Evolutionary conservation across 2,329 filamentous ascomycete genomes (phyloP).

Genomic region (Drechslerella dactyloides): DNA sequence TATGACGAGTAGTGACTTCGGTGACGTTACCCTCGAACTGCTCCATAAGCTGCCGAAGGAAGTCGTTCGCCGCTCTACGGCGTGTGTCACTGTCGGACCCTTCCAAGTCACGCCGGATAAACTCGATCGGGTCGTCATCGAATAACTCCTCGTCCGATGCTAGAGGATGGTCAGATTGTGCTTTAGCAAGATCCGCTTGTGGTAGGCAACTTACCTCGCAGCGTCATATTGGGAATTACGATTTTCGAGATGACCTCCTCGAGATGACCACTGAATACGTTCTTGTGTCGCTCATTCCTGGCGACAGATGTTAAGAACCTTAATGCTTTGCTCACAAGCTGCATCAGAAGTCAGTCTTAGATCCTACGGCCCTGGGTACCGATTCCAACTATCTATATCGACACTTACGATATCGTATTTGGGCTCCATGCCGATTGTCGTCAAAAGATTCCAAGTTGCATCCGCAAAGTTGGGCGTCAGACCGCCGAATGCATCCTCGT

Average conservation of each 20-base stretch:
- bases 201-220: slow-evolving; percentile 63
- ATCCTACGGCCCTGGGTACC: not conserved
- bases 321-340: slow-evolving; percentile 86
- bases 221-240: slow-evolving; percentile 86
- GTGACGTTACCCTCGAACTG: slow-evolving; percentile 88
- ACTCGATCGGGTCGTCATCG: slow-evolving; percentile 98
- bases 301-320: slow-evolving; percentile 93
- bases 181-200: not conserved
- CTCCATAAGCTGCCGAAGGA: slow-evolving; percentile 84
- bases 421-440: slow-evolving; percentile 80
- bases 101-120: slow-evolving; percentile 91
- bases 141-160: slow-evolving; percentile 96
- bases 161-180: slow-evolving; percentile 3
- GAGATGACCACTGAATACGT: slow-evolving; percentile 83
- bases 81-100: slow-evolving; percentile 95
- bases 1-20: slow-evolving; percentile 82
- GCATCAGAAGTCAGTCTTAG: slow-evolving; percentile 2
- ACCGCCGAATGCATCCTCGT: slow-evolving; percentile 86
- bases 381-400: not conserved
- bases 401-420: slow-evolving; percentile 76
- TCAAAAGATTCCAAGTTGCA: slow-evolving; percentile 89
- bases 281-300: slow-evolving; percentile 75
- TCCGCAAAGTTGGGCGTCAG: slow-evolving; percentile 84
- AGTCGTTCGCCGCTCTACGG: slow-evolving; percentile 90
- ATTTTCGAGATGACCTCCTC: slow-evolving; percentile 94